Conservation (phyloP, 2,329 filamentous ascomycete genomes). For the Xylariales sp. region DNA sequence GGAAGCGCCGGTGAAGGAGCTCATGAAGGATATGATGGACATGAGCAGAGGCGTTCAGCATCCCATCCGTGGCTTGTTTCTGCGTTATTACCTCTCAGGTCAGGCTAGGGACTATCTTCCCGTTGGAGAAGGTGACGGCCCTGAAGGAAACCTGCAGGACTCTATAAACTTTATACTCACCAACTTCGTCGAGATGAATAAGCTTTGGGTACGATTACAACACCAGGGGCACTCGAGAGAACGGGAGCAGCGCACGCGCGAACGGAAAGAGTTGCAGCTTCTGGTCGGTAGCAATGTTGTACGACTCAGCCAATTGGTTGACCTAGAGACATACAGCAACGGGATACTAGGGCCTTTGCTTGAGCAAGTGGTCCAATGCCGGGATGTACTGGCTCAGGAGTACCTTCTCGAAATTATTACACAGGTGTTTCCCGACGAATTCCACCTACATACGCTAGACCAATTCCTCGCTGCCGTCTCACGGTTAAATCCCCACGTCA, state of each 20-base stretch:
- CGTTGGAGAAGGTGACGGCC: slow-evolving; percentile 76
- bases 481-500: slow-evolving; percentile 90
- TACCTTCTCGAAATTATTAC: slow-evolving; percentile 98
- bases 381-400: slow-evolving; percentile 94
- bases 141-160: slow-evolving; percentile 92
- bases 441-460: slow-evolving; percentile 93
- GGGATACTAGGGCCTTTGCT: slow-evolving; percentile 82
- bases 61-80: slow-evolving; percentile 87
- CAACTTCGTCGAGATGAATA: slow-evolving; percentile 99
- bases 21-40: slow-evolving; percentile 99
- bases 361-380: slow-evolving; percentile 96
- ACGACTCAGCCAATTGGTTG: slow-evolving; percentile 88
- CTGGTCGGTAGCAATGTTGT: slow-evolving; percentile 96
- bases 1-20: slow-evolving; percentile 97
- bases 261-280: slow-evolving; percentile 90
- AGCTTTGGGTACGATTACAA: slow-evolving; percentile 95
- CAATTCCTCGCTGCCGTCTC: slow-evolving; percentile 92
- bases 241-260: slow-evolving; percentile 86
- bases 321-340: slow-evolving; percentile 89
- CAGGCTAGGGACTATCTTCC: slow-evolving; percentile 90
- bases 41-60: slow-evolving; percentile 98
- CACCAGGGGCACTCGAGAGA: slow-evolving; percentile 97
- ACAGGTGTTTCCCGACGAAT: slow-evolving; percentile 98
- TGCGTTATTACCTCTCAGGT: slow-evolving; percentile 93
- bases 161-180: slow-evolving; percentile 97